Conservation (phyloP, 106 monocot species). For the Posidonia australis region DNA sequence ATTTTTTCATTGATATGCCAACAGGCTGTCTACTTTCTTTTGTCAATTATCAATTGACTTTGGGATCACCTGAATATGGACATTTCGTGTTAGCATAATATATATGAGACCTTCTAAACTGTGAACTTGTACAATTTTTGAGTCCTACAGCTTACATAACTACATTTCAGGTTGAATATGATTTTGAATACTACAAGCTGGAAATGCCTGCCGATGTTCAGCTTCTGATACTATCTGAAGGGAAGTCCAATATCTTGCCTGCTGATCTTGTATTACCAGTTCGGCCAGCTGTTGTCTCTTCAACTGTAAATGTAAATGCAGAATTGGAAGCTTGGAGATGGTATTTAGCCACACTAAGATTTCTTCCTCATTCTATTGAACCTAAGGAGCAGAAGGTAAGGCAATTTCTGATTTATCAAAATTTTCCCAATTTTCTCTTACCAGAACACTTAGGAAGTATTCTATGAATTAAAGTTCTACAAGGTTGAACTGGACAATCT, state of each 20-base stretch:
- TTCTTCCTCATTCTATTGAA: constrained; percentile 48
- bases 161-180: constrained; percentile 83
- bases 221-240: constrained; percentile 67
- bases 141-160: neutral
- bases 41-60: too few relatives aligned
- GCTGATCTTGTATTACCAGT: constrained; percentile 79
- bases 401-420: neutral
- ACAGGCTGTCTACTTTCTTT: too few relatives aligned
- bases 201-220: constrained; percentile 80
- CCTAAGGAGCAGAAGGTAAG: constrained; percentile 50
- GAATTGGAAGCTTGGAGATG: constrained; percentile 81
- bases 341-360: constrained; percentile 67
- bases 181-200: constrained; percentile 83
- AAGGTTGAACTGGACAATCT: too few relatives aligned
- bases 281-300: constrained; percentile 25
- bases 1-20: too few relatives aligned
- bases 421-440: neutral
- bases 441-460: too few relatives aligned
- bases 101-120: too few relatives aligned
- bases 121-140: too few relatives aligned
- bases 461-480: too few relatives aligned
- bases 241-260: constrained; percentile 85
- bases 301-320: constrained; percentile 22
- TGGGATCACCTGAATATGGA: too few relatives aligned
- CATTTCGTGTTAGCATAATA: too few relatives aligned